phyloP scores from a whole-genome alignment of 441 rosid genomes.

The Manihot esculenta region DNA sequence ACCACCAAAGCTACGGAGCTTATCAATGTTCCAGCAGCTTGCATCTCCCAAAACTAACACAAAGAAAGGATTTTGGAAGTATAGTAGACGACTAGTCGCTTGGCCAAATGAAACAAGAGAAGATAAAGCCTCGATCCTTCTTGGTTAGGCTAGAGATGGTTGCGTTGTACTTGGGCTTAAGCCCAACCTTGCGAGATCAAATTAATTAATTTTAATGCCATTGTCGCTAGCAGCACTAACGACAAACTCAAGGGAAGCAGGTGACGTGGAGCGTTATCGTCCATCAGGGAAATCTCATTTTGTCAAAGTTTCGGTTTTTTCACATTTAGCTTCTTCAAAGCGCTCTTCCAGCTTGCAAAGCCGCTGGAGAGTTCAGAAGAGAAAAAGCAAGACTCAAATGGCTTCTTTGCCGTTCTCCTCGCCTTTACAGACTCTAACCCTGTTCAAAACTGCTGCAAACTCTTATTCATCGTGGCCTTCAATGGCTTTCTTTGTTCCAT shows the following conservation, averaged over 20 bases:
- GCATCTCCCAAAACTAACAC: too few relatives aligned
- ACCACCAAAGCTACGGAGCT: too few relatives aligned
- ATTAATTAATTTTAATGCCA: not conserved
- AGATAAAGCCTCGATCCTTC: too few relatives aligned
- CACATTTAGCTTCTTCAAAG: not conserved
- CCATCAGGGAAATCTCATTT: slow-evolving; percentile 5
- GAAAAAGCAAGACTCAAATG: slow-evolving; percentile 19
- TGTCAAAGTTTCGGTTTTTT: too few relatives aligned
- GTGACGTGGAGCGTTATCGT: slow-evolving; percentile 22
- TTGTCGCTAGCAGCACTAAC: not conserved
- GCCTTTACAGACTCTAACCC: slow-evolving; percentile 29
- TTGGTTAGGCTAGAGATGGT: too few relatives aligned
- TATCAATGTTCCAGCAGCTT: too few relatives aligned
- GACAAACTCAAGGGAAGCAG: too few relatives aligned
- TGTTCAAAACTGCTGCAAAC: slow-evolving; percentile 24
- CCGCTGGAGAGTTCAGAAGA: not conserved
- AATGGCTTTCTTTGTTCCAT: slow-evolving; percentile 30
- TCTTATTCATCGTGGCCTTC: slow-evolving; percentile 31
- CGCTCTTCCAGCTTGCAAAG: not conserved
- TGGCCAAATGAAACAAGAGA: too few relatives aligned
- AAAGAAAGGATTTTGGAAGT: too few relatives aligned
- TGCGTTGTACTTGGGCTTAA: too few relatives aligned
- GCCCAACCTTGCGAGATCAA: not conserved
- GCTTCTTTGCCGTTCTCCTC: slow-evolving; percentile 41
- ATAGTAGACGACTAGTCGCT: too few relatives aligned